A percentile compares a stretch with the other conserved stretches of the same genome.
phyloP scores from a whole-genome alignment of 2,329 filamentous ascomycete species.

The Daldinia sp. region DNA sequence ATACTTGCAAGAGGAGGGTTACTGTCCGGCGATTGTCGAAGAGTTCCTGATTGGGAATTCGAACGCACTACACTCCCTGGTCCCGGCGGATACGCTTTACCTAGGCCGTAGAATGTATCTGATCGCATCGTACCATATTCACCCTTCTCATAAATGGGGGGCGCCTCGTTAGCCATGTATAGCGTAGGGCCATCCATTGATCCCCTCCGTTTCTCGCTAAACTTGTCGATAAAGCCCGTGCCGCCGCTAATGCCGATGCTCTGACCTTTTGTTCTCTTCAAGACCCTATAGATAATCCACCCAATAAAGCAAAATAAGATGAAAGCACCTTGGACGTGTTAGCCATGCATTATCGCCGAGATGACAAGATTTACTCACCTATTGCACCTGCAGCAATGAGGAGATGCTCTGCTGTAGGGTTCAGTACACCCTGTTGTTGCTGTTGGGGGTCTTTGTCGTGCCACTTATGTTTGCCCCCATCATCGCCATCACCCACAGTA shows the following conservation, averaged over 20 bases:
- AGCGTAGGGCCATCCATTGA: slow-evolving; percentile 21
- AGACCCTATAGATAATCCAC: slow-evolving; percentile 55
- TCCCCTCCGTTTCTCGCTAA: slow-evolving; percentile 35
- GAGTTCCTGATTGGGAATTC: slow-evolving; percentile 31
- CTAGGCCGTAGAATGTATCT: slow-evolving; percentile 37
- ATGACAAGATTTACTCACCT: slow-evolving; percentile 41
- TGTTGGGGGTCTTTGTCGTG: slow-evolving; percentile 17
- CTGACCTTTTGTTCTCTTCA: slow-evolving; percentile 46
- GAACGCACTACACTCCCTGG: slow-evolving; percentile 30
- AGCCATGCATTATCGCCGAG: neutral
- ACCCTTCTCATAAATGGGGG: slow-evolving; percentile 41
- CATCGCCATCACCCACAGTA: neutral
- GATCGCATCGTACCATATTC: slow-evolving; percentile 39
- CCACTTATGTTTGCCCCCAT: slow-evolving; percentile 22
- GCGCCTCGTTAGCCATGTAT: slow-evolving; percentile 38
- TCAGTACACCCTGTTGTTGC: slow-evolving; percentile 30
- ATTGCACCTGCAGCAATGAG: slow-evolving; percentile 49
- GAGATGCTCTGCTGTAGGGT: slow-evolving; percentile 45
- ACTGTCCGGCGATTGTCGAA: slow-evolving; percentile 28
- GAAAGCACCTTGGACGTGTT: slow-evolving; percentile 50
- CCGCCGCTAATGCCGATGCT: slow-evolving; percentile 9
- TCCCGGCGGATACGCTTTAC: slow-evolving; percentile 34
- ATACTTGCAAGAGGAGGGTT: slow-evolving; percentile 38
- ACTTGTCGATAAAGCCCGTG: slow-evolving; percentile 31
- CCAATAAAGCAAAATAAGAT: slow-evolving; percentile 55